Conservation (phyloP, 768 basidiomycete species). For the Cubamyces lactineus region DNA sequence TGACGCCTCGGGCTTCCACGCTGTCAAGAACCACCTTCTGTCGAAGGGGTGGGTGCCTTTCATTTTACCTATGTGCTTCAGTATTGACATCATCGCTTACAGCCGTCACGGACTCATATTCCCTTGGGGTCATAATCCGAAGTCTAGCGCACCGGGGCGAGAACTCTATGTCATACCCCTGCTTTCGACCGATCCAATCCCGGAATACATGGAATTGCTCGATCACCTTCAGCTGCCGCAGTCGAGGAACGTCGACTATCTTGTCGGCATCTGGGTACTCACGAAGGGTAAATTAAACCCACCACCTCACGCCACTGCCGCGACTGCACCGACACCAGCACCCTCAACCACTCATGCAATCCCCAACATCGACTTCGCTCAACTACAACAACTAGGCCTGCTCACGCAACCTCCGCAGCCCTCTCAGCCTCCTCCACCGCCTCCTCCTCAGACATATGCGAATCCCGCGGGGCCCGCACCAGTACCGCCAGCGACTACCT, state of each 20-base stretch:
- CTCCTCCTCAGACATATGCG: not conserved
- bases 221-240: slow-evolving; percentile 76
- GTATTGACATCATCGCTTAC: slow-evolving; percentile 24
- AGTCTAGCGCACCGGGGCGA: slow-evolving; percentile 75
- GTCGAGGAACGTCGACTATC: slow-evolving; percentile 60
- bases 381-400: slow-evolving; percentile 22
- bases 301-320: slow-evolving; percentile 26
- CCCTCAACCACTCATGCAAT: slow-evolving; percentile 9
- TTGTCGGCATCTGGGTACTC: slow-evolving; percentile 86
- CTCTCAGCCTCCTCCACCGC: not conserved
- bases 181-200: slow-evolving; percentile 62
- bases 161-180: slow-evolving; percentile 89
- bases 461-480: slow-evolving; percentile 1
- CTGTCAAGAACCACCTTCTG: slow-evolving; percentile 67
- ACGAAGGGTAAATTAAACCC: slow-evolving; percentile 75
- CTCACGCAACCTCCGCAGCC: slow-evolving; percentile 3
- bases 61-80: slow-evolving; percentile 9
- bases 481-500: slow-evolving; percentile 15
- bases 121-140: slow-evolving; percentile 79
- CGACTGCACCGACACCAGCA: slow-evolving; percentile 21
- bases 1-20: slow-evolving; percentile 53
- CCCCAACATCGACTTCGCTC: slow-evolving; percentile 19
- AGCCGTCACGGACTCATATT: slow-evolving; percentile 88
- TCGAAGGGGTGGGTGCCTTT: slow-evolving; percentile 62
- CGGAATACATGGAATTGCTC: slow-evolving; percentile 84